Conservation (phyloP, 306 rosid genomes). For the Boehmeria nivea region DNA sequence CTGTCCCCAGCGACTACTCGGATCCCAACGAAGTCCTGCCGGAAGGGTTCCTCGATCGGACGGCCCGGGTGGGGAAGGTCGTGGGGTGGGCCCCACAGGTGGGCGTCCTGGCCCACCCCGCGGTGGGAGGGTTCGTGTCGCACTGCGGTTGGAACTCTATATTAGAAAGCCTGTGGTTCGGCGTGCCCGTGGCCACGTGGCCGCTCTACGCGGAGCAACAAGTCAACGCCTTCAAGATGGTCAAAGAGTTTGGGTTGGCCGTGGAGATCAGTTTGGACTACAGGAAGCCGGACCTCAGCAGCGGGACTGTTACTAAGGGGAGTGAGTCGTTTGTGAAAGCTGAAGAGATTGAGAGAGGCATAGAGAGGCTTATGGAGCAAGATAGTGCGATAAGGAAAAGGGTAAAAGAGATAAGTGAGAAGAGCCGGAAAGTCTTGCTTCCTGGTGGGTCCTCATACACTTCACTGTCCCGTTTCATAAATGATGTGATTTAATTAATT, state of each 20-base stretch:
- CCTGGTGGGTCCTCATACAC: slow-evolving; percentile 35
- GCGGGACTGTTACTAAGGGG: too few species aligned
- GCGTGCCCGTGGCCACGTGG: slow-evolving; percentile 67
- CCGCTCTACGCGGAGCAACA: slow-evolving; percentile 68
- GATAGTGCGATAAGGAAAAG: slow-evolving; percentile 30
- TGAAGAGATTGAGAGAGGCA: slow-evolving; percentile 42
- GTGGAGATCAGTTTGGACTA: slow-evolving; percentile 42
- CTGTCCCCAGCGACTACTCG: slow-evolving; percentile 13
- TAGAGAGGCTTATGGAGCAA: slow-evolving; percentile 31
- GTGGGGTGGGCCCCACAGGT: slow-evolving; percentile 65
- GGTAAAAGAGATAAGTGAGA: slow-evolving; percentile 32
- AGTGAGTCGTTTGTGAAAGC: slow-evolving; percentile 35
- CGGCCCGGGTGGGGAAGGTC: slow-evolving; percentile 39
- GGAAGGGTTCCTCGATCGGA: slow-evolving; percentile 60
- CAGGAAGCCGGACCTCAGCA: slow-evolving; percentile 8
- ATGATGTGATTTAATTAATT: slow-evolving; percentile 4
- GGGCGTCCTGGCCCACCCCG: slow-evolving; percentile 45
- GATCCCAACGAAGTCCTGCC: slow-evolving; percentile 25
- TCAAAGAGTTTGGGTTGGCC: slow-evolving; percentile 41
- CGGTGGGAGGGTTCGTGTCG: slow-evolving; percentile 51
- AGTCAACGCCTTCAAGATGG: slow-evolving; percentile 56
- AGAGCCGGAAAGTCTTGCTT: slow-evolving; percentile 30
- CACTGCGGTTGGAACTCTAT: slow-evolving; percentile 77
- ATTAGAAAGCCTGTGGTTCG: slow-evolving; percentile 64
- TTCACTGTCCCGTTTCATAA: background rate